phyloP scores from a whole-genome alignment of 192 early-diverging fungal species.

The Neocallimastix lanati region DNA sequence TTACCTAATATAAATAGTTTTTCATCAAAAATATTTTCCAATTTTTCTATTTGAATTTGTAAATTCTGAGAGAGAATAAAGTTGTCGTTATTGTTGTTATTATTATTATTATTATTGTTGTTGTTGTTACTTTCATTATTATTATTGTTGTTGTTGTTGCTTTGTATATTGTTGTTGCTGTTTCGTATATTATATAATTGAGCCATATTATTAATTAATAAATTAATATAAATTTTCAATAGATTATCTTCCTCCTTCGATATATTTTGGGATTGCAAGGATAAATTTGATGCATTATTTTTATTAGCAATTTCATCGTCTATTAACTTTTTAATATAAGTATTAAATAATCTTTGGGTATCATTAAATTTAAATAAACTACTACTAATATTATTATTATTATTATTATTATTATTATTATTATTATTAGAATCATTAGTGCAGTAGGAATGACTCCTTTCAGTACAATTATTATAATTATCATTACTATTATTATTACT shows the following conservation, averaged over 20 bases:
- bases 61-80: not conserved
- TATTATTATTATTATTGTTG: not conserved
- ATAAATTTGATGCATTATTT: not conserved
- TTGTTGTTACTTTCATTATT: no score
- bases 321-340: not conserved
- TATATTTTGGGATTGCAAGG: no score
- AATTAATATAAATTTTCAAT: not conserved
- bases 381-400: not conserved
- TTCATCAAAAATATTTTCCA: slow-evolving; percentile 17
- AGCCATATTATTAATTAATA: not conserved
- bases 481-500: not conserved
- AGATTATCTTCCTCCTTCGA: not conserved
- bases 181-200: not conserved
- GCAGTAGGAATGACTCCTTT: not conserved
- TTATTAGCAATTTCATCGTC: not conserved
- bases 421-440: not conserved
- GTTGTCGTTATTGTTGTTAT: not conserved
- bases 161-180: no score
- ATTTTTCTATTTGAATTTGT: not conserved
- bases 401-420: no score
- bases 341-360: not conserved
- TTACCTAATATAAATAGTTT: slow-evolving; percentile 20
- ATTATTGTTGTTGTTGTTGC: not conserved
- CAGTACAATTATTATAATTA: not conserved
- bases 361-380: not conserved